Percentiles rank a stretch among this genome's conserved stretches.
Conservation (phyloP, 2,329 filamentous ascomycete genomes). For the Xylariaceae sp. region DNA sequence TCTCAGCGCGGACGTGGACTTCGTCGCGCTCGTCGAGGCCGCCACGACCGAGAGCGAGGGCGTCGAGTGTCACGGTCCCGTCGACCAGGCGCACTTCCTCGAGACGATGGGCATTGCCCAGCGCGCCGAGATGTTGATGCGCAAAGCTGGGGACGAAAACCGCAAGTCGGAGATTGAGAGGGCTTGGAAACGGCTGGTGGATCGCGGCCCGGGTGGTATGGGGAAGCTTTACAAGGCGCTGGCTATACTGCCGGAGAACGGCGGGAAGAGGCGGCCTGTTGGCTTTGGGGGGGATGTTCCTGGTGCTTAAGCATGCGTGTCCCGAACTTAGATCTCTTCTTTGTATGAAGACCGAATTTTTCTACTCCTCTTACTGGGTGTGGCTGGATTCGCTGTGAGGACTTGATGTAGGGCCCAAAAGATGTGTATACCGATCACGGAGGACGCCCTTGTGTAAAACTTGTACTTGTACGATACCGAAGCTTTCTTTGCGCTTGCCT, state of each 20-base stretch:
- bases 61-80: conserved; percentile 88
- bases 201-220: conserved; percentile 80
- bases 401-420: too few species aligned
- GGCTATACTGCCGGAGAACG: conserved; percentile 81
- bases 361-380: too few species aligned
- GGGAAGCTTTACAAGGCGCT: conserved; percentile 91
- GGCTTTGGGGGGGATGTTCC: conserved; percentile 78
- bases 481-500: too few species aligned
- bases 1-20: conserved; percentile 90
- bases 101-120: conserved; percentile 77
- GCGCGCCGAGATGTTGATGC: conserved; percentile 65
- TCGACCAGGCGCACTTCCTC: conserved; percentile 80
- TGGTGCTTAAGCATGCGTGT: conserved; percentile 5
- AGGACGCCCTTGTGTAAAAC: too few species aligned
- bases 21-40: conserved; percentile 77
- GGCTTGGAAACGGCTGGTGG: conserved; percentile 80
- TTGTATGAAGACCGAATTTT: too few species aligned
- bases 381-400: too few species aligned
- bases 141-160: conserved; percentile 40
- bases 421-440: too few species aligned
- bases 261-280: conserved; percentile 70
- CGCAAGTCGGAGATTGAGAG: conserved; percentile 61
- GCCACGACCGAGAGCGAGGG: conserved; percentile 71
- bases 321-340: too few species aligned
- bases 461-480: too few species aligned